Conservation (phyloP, 2,329 filamentous ascomycete genomes). For the Mollisiaceae sp. region DNA sequence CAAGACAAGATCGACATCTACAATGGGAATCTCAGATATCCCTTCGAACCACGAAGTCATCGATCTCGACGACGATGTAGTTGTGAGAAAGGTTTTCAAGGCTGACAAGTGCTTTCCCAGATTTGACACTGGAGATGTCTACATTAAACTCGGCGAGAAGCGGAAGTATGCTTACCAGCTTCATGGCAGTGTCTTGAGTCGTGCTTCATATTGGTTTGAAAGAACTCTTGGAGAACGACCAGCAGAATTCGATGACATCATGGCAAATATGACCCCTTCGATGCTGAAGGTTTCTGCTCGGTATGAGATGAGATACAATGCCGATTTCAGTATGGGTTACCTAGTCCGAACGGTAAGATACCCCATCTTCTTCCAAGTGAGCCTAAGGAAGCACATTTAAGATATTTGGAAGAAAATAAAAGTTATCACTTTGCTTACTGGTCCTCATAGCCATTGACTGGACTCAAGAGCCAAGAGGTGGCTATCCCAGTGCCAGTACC, state of each 20-base stretch:
- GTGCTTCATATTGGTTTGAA: constrained; percentile 23
- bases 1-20: background rate
- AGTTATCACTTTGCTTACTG: background rate
- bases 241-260: constrained; percentile 11
- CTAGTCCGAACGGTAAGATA: background rate
- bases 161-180: constrained; percentile 18
- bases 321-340: background rate
- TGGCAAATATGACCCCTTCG: background rate
- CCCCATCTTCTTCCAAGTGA: background rate
- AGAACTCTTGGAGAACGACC: background rate
- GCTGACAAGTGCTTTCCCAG: constrained; percentile 13
- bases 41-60: background rate
- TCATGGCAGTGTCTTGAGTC: constrained; percentile 9
- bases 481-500: background rate
- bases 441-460: background rate
- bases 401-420: too few species aligned
- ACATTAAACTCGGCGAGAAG: constrained; percentile 12
- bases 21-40: too few species aligned
- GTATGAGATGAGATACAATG: background rate
- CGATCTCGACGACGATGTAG: background rate
- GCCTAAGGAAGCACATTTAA: too few species aligned
- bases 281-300: background rate
- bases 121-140: constrained; percentile 23
- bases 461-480: background rate
- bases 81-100: background rate